Conservation (phyloP, 352 stramenopile species). For the Phytophthora tubulina region DNA sequence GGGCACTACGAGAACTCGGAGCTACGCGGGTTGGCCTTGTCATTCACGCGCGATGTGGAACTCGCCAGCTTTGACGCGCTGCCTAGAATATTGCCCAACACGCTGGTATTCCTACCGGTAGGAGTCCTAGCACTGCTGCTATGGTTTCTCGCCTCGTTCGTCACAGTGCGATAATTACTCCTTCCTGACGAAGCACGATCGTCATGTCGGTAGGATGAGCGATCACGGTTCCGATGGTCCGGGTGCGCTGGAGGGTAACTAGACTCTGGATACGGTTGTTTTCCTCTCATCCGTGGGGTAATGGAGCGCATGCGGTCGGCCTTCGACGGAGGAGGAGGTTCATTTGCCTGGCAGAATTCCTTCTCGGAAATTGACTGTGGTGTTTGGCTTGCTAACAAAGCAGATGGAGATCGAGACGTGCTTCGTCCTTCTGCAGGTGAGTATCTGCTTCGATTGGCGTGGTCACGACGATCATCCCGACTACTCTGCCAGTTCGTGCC, state of each 20-base stretch:
- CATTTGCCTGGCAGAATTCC: constrained; percentile 64
- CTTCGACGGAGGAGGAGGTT: constrained; percentile 37
- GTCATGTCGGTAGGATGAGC: constrained; percentile 12
- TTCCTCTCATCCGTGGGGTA: constrained; percentile 27
- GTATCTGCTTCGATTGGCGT: constrained; percentile 14
- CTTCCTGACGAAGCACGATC: constrained; percentile 26
- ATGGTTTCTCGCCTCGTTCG: constrained; percentile 20
- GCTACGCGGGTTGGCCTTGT: constrained; percentile 54
- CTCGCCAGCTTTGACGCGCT: constrained; percentile 69
- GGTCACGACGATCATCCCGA: constrained; percentile 27
- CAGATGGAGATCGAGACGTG: constrained; percentile 19
- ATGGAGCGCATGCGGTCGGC: constrained; percentile 20
- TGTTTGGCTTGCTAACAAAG: constrained; percentile 9
- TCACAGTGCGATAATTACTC: constrained; percentile 31
- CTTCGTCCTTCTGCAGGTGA: constrained; percentile 6
- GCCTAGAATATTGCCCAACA: constrained; percentile 75
- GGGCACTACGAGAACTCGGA: constrained; percentile 52
- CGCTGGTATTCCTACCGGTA: constrained; percentile 33
- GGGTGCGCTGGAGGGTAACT: constrained; percentile 23
- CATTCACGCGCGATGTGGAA: constrained; percentile 71
- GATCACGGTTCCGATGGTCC: constrained; percentile 23
- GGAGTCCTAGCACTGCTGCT: constrained; percentile 16
- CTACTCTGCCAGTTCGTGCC: constrained; percentile 10
- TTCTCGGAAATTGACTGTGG: constrained; percentile 62
- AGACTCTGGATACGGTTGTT: constrained; percentile 33